Evolutionary conservation across 1,139 yeast genomes (phyloP), one percentile per base, ranked within the genome.

Genomic region (Geotrichum armillariae): DNA sequence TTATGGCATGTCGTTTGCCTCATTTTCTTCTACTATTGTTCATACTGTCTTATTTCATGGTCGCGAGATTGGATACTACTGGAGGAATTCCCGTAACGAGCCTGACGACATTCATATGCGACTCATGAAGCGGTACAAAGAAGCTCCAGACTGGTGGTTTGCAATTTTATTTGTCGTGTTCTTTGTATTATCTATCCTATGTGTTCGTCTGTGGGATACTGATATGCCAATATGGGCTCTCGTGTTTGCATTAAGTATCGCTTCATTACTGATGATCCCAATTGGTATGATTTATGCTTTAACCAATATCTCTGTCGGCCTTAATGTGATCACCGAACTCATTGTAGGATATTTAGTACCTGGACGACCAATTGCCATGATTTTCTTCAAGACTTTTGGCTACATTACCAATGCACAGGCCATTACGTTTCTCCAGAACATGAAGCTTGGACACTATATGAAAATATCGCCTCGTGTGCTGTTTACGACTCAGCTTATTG

Each of bases 101-200:
- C 69, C 70, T 60, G 78, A 77, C 36, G 88, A 83, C 66, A 79
- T 83, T 22, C 89, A 82, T 64, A 75, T 74, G 70, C 74, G 83
- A 58, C 73, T 82, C 53, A 83, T 83, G 85, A 70, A 69, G 53
- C 66, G 69, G 38, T 84, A 83, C 66, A 75, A 70, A 47, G 81
- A 78, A 58, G 80, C 77, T 27, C 90, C 90, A 31, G 81, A 76
- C 54, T 82, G 87, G 87, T 80, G 87, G 85, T 84, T 72, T 60
- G 61, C 61, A 1, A 60, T 75, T 33, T 72, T 79, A 4, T 77
- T 82, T 56, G 56, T 74, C 1, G 58, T 74, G 8, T 75, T 82
- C 35, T 68, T 81, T 35, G 73, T 72, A 1, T 64, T 83, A 55
- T 79, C 83, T 1, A 67, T 81, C 22, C 68, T 73, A 2, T 72